phyloP scores from a whole-genome alignment of 2,329 filamentous ascomycete species.

The Clonostachys chloroleuca region DNA sequence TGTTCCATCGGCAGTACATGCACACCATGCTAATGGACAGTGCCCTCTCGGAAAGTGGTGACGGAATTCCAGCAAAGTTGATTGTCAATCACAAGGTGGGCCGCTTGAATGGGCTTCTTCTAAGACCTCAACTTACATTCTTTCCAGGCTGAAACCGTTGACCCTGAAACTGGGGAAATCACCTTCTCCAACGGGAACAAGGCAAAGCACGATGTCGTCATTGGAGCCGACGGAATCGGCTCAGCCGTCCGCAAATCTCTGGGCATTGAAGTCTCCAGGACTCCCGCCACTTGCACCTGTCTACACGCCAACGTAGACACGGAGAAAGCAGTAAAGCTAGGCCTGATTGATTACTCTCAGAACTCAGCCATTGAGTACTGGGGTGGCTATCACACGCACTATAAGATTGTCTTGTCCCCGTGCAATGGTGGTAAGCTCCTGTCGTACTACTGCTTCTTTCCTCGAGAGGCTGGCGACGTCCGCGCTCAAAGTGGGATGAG shows the following conservation, averaged over 20 bases:
- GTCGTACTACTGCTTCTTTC: constrained; percentile 65
- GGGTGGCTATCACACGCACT: constrained; percentile 50
- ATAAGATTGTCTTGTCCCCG: constrained; percentile 64
- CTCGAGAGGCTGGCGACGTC: constrained; percentile 51
- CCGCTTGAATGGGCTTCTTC: neutral
- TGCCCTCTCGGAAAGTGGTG: constrained; percentile 42
- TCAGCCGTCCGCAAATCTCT: constrained; percentile 51
- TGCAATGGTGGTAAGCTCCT: constrained; percentile 56
- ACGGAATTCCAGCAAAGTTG: constrained; percentile 44
- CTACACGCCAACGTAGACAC: constrained; percentile 56
- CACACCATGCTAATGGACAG: constrained; percentile 56
- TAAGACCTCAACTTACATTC: neutral
- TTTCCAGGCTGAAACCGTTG: constrained; percentile 33
- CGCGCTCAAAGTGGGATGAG: constrained; percentile 50
- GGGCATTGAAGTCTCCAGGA: constrained; percentile 48
- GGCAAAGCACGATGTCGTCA: constrained; percentile 47
- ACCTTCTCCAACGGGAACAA: constrained; percentile 42
- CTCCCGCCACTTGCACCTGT: constrained; percentile 50
- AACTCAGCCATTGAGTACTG: constrained; percentile 59
- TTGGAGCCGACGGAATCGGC: constrained; percentile 60
- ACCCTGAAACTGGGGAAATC: constrained; percentile 41
- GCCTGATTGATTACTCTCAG: constrained; percentile 51
- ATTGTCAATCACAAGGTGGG: constrained; percentile 41
- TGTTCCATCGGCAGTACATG: constrained; percentile 62
- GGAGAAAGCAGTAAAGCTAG: constrained; percentile 45